Conservation (phyloP, 805 yeast species). For the Naumovozyma baii region DNA sequence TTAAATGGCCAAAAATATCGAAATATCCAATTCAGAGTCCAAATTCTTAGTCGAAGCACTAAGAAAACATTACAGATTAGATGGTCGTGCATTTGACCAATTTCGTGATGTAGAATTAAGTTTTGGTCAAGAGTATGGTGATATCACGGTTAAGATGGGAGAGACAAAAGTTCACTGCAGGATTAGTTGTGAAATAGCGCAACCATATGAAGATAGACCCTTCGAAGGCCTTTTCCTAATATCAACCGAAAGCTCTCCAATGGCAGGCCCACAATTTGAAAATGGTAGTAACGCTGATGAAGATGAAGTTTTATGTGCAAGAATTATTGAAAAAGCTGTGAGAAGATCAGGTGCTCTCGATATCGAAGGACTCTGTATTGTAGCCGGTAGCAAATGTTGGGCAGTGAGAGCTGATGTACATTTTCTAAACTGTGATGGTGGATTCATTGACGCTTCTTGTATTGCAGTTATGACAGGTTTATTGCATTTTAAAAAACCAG, state of each 20-base stretch:
- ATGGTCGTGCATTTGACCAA: conserved; percentile 58
- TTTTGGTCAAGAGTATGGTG: conserved; percentile 68
- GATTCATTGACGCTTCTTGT: conserved; percentile 82
- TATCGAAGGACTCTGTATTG: conserved; percentile 79
- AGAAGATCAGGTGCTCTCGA: conserved; percentile 86
- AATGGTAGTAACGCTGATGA: conserved; percentile 57
- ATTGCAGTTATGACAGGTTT: conserved; percentile 83
- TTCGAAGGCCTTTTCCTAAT: conserved; percentile 85
- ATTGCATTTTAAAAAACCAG: conserved; percentile 76
- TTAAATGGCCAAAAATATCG: conserved; percentile 55
- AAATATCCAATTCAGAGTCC: conserved; percentile 54
- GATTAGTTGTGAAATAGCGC: conserved; percentile 63
- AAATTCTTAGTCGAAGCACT: conserved; percentile 54
- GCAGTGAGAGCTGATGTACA: conserved; percentile 81
- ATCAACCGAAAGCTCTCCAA: conserved; percentile 76
- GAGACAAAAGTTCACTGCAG: conserved; percentile 42
- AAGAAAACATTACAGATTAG: conserved; percentile 52
- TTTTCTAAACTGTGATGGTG: conserved; percentile 85
- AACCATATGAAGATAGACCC: conserved; percentile 85
- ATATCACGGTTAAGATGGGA: conserved; percentile 71
- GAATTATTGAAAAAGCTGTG: conserved; percentile 86
- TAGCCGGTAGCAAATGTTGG: conserved; percentile 91
- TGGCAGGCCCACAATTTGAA: conserved; percentile 84
- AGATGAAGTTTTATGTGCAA: conserved; percentile 68
- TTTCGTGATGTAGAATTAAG: conserved; percentile 55